phyloP scores from a whole-genome alignment of 2,329 filamentous ascomycete species.

The Botrytis galanthina region DNA sequence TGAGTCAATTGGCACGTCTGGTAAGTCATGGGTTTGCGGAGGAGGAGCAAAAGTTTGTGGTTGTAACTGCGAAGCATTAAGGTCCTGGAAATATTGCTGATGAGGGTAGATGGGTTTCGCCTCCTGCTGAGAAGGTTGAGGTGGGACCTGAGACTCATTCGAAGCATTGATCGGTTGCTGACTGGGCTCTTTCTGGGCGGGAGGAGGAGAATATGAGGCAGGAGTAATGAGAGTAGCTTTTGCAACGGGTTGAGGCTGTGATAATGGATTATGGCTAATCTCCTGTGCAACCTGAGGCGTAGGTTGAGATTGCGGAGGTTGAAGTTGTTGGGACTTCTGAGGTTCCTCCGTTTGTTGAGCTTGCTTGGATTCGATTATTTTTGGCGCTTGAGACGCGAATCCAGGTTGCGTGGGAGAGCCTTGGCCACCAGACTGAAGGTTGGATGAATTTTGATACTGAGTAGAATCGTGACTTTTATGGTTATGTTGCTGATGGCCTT shows the following conservation, averaged over 20 bases:
- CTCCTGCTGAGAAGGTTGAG: constrained; percentile 14
- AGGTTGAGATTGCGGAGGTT: background rate
- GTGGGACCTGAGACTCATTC: constrained; percentile 14
- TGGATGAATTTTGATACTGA: constrained; percentile 1
- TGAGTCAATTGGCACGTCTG: constrained; percentile 38
- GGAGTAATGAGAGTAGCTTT: constrained; percentile 10
- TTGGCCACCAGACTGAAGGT: background rate
- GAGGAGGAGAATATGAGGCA: background rate
- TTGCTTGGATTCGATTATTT: background rate
- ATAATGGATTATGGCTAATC: background rate
- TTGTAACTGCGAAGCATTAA: background rate
- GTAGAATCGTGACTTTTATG: background rate
- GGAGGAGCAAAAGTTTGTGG: constrained; percentile 1
- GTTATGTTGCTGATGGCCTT: background rate
- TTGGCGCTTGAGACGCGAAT: background rate
- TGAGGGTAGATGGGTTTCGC: constrained; percentile 30
- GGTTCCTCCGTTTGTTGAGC: background rate
- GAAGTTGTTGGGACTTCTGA: background rate
- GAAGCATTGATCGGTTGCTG: constrained; percentile 14
- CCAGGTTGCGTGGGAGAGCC: background rate
- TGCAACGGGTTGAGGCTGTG: constrained; percentile 5
- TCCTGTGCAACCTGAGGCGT: background rate
- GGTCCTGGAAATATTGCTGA: constrained; percentile 31
- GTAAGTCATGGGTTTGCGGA: constrained; percentile 29
- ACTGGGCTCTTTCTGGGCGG: background rate